Evolutionary conservation across 495 filamentous ascomycete genomes (phyloP).

Genomic region (Aspergillus incahuasiensis): DNA sequence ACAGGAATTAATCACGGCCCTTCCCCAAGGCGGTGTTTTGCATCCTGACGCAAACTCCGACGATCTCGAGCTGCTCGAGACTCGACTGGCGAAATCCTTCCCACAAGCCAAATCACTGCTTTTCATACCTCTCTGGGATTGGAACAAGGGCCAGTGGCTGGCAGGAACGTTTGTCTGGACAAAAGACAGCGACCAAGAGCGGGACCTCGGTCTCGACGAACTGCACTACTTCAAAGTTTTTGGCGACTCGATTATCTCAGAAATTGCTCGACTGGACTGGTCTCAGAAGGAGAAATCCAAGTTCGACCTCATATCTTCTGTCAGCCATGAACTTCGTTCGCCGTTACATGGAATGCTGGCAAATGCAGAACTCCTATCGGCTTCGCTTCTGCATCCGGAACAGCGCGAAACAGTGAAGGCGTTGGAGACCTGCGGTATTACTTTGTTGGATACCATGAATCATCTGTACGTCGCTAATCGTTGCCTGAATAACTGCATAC

Average conservation of each 20-base stretch:
- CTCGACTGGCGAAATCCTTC: constrained; percentile 25
- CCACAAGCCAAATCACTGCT: constrained; percentile 52
- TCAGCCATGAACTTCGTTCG: constrained; percentile 70
- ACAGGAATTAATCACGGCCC: constrained; percentile 22
- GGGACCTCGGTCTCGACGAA: constrained; percentile 42
- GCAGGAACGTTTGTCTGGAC: constrained; percentile 58
- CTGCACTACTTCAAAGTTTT: constrained; percentile 55
- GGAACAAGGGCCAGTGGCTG: constrained; percentile 58
- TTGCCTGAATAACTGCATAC: too few relatives aligned
- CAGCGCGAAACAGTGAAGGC: constrained; percentile 56
- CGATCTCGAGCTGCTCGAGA: neutral
- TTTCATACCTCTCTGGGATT: constrained; percentile 61
- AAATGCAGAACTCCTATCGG: constrained; percentile 59
- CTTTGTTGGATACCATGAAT: constrained; percentile 62
- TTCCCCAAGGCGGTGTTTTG: constrained; percentile 30
- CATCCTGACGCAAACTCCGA: neutral
- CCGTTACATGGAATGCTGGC: constrained; percentile 67
- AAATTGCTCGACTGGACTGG: constrained; percentile 51
- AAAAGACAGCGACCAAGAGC: constrained; percentile 30
- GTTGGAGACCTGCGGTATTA: constrained; percentile 59
- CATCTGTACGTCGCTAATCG: constrained; percentile 37
- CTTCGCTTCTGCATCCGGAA: constrained; percentile 44
- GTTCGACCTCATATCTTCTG: constrained; percentile 64
- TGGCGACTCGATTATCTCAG: constrained; percentile 57
- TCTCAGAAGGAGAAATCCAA: constrained; percentile 52